Evolutionary conservation across 176 grass and related monocot genomes (phyloP).

Genomic region (Carex littledalei): DNA sequence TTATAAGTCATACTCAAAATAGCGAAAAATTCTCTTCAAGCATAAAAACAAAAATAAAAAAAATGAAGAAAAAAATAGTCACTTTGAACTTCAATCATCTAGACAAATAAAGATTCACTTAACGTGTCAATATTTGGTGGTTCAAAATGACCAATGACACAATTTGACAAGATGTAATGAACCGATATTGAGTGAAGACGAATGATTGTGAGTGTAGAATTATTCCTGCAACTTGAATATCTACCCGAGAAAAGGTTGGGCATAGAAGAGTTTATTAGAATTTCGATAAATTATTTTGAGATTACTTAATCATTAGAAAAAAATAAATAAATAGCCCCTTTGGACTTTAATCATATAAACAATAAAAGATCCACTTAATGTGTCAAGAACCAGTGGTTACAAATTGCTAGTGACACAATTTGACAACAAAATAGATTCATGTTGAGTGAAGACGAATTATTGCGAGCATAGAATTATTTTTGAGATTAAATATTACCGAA

Average conservation of each 20-base stretch:
- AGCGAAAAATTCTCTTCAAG: neutral
- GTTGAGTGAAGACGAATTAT: neutral
- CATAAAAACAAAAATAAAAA: neutral
- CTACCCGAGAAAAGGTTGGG: neutral
- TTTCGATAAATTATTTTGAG: too few species aligned
- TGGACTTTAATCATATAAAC: too few species aligned
- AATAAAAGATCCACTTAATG: neutral
- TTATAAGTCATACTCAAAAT: neutral
- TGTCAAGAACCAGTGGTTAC: neutral
- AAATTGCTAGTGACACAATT: neutral
- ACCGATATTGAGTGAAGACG: neutral
- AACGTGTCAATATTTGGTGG: slow-evolving; percentile 1
- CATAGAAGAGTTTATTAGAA: too few species aligned
- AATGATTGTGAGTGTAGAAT: neutral
- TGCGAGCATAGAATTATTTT: neutral
- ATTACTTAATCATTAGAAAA: too few species aligned
- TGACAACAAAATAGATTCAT: neutral
- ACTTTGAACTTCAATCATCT: neutral
- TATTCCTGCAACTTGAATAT: neutral
- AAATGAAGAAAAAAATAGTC: neutral
- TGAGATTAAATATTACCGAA: neutral
- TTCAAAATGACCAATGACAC: neutral
- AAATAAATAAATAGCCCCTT: too few species aligned
- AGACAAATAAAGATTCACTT: neutral
- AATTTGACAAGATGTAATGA: neutral